Conservation (phyloP, 495 filamentous ascomycete species). For the Tuber calosporum region DNA sequence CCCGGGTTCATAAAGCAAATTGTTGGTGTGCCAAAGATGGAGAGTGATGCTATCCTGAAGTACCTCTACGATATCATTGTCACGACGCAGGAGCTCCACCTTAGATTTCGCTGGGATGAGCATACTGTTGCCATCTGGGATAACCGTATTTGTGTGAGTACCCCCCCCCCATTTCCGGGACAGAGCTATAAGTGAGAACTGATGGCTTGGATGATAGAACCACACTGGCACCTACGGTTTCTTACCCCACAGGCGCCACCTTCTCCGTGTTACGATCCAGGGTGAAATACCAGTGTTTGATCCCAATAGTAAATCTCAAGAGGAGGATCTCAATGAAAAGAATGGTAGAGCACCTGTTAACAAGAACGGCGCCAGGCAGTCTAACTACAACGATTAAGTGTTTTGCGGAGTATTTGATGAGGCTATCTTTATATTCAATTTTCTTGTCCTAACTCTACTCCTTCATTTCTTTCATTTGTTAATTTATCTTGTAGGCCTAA, state of each 20-base stretch:
- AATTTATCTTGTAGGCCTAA: too few species aligned
- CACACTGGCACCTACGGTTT: slow-evolving; percentile 58
- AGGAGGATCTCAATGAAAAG: slow-evolving; percentile 50
- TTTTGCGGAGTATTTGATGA: not conserved
- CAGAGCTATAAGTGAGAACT: not conserved
- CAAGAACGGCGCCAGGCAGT: slow-evolving; percentile 55
- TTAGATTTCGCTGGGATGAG: slow-evolving; percentile 63
- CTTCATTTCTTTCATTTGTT: too few species aligned
- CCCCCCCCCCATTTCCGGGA: not conserved
- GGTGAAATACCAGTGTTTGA: slow-evolving; percentile 54
- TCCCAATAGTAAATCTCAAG: slow-evolving; percentile 52
- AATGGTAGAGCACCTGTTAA: slow-evolving; percentile 51
- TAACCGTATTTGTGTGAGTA: slow-evolving; percentile 56
- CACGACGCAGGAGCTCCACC: slow-evolving; percentile 60
- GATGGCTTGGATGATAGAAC: slow-evolving; percentile 45
- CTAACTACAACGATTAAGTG: slow-evolving; percentile 58
- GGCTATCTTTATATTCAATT: too few species aligned
- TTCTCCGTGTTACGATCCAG: slow-evolving; percentile 54
- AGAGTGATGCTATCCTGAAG: slow-evolving; percentile 59
- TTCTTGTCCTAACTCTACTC: too few species aligned
- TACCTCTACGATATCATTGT: slow-evolving; percentile 59
- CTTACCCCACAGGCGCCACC: slow-evolving; percentile 57
- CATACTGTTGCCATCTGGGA: slow-evolving; percentile 71
- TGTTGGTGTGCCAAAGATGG: slow-evolving; percentile 61
- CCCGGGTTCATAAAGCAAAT: slow-evolving; percentile 74